These are phyloP conservation scores for Hypoxylon sp. DNA, from an alignment of 2,329 filamentous ascomycete genomes.

Conservation along the genomic window DNA sequence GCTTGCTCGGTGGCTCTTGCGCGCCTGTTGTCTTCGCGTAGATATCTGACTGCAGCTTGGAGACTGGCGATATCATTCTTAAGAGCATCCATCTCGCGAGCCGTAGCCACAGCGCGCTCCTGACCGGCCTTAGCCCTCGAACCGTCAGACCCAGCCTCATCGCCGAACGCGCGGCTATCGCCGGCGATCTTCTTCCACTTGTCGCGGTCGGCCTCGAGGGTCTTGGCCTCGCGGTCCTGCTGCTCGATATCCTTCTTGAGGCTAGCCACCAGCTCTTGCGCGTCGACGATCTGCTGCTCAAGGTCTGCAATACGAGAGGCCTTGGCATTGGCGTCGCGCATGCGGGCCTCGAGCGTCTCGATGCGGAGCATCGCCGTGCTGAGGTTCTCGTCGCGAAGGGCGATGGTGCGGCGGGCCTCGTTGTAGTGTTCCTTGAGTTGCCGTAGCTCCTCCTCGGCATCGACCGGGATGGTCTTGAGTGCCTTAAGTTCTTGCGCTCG, in stretches of 20 bases:
- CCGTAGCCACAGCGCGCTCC: constrained; percentile 77
- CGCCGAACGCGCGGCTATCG: constrained; percentile 70
- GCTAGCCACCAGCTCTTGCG: constrained; percentile 65
- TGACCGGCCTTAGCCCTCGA: constrained; percentile 70
- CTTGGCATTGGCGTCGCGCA: constrained; percentile 86
- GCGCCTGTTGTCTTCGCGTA: constrained; percentile 77
- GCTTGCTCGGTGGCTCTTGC: constrained; percentile 71
- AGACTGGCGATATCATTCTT: constrained; percentile 76
- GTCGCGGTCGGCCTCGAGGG: constrained; percentile 75
- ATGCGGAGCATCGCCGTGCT: constrained; percentile 93
- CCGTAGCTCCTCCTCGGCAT: constrained; percentile 87
- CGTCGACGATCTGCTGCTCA: constrained; percentile 70
- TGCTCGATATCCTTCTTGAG: constrained; percentile 76
- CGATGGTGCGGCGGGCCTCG: constrained; percentile 80
- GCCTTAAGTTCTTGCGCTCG: constrained; percentile 85
- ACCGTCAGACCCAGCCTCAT: constrained; percentile 57
- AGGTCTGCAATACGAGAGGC: constrained; percentile 77
- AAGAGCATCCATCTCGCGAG: constrained; percentile 80
- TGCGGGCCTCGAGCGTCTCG: constrained; percentile 89
- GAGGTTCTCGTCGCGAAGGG: constrained; percentile 83
- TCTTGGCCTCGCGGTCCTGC: constrained; percentile 76
- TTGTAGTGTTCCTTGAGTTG: constrained; percentile 84
- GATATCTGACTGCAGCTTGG: constrained; percentile 76
- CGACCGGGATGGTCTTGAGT: constrained; percentile 84
- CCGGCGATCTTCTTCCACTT: constrained; percentile 80